Evolutionary conservation across 306 rosid species (phyloP), one percentile per base, ranked within the genome.

Genomic region (Ceratonia siliqua): DNA sequence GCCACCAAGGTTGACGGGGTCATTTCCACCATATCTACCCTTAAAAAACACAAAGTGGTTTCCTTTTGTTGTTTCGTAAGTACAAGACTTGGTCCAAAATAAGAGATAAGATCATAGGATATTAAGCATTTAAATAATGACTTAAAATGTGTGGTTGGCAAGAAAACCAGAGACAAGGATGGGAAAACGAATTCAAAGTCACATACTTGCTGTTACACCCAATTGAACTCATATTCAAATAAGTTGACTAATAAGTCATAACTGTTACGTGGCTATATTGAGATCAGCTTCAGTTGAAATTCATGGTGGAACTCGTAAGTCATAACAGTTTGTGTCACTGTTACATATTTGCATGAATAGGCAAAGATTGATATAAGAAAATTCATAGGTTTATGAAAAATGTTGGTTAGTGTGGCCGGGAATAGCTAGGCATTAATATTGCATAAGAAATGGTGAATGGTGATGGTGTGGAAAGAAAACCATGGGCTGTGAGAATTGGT

Each of bases 381-480:
- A n/a, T n/a, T n/a, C n/a, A n/a, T n/a, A n/a, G n/a, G n/a, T n/a
- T n/a, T n/a, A n/a, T n/a, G n/a, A n/a, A n/a, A n/a, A n/a, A n/a
- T n/a, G n/a, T n/a, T n/a, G n/a, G n/a, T n/a, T n/a, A n/a, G n/a
- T n/a, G n/a, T n/a, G n/a, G n/a, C n/a, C n/a, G n/a, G n/a, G n/a
- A n/a, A n/a, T n/a, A n/a, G n/a, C n/a, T n/a, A n/a, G n/a, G n/a
- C n/a, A n/a, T n/a, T 28, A 28, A 28, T 28, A 4, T 28, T 28
- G 32, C 17, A 36, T 18, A 35, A 20, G 48, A 42, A 61, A n/a
- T 45, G 4, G 9, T 25, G 66, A 30, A 46, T 33, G n/a, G n/a
- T n/a, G n/a, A n/a, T n/a, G n/a, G n/a, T n/a, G n/a, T n/a, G 46
- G 13, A 15, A 53, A 50, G 45, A 46, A 78, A 78, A 78, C 77